These are phyloP conservation scores for Stellera chamaejasme DNA, from an alignment of 345 rosid genomes.

Conservation along the genomic window DNA sequence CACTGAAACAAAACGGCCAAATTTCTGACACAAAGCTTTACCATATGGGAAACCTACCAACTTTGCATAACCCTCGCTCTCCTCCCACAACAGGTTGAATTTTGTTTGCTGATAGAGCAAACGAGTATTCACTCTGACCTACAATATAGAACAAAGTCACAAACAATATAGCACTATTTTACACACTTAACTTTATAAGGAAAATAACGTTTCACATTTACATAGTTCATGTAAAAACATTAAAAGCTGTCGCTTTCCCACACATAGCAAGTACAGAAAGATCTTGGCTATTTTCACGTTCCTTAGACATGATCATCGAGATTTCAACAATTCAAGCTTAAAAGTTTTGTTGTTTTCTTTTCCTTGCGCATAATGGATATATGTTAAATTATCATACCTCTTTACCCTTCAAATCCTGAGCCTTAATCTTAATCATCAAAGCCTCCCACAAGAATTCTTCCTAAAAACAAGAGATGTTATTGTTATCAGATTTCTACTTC, in stretches of 20 bases:
- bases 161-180: too few relatives aligned
- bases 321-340: too few relatives aligned
- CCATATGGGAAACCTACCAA: slow-evolving; percentile 44
- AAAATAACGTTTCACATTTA: too few relatives aligned
- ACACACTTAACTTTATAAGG: too few relatives aligned
- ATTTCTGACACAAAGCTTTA: not conserved
- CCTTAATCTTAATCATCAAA: slow-evolving; percentile 95
- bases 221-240: too few relatives aligned
- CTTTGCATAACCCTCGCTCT: slow-evolving; percentile 99
- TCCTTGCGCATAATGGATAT: too few relatives aligned
- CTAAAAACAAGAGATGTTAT: slow-evolving; percentile 26
- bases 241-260: not conserved
- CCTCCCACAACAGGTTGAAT: slow-evolving; percentile 96
- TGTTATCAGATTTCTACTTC: slow-evolving; percentile 2
- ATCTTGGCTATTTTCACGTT: not conserved
- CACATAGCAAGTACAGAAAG: too few relatives aligned
- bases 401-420: slow-evolving; percentile 96
- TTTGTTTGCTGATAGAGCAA: slow-evolving; percentile 98
- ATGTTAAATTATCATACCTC: slow-evolving; percentile 51
- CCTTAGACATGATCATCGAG: not conserved
- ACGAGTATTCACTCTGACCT: slow-evolving; percentile 98
- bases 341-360: too few relatives aligned
- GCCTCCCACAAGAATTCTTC: slow-evolving; percentile 98
- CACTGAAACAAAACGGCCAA: not conserved
- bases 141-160: slow-evolving; percentile 18